Percentiles rank a stretch among this genome's conserved stretches.
These are phyloP conservation scores for Pyricularia grisea DNA, from an alignment of 2,329 filamentous ascomycete genomes.

Conservation along the genomic window DNA sequence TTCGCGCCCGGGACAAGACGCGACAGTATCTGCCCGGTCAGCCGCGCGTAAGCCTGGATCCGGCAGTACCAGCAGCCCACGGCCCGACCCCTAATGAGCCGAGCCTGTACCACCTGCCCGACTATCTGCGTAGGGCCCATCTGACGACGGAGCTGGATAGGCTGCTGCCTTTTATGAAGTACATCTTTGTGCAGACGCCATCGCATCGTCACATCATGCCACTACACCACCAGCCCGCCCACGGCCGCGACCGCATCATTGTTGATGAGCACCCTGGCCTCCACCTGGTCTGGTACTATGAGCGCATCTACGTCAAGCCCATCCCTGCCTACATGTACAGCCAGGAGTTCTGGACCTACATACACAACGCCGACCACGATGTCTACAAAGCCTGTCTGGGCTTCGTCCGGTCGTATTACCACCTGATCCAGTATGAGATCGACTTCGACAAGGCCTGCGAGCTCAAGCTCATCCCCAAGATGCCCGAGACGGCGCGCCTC, in stretches of 20 bases:
- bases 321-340: conserved; percentile 26
- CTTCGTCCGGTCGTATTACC: conserved; percentile 24
- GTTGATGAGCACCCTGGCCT: conserved; percentile 28
- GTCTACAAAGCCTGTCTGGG: conserved; percentile 19
- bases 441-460: conserved; percentile 23
- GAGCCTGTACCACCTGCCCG: conserved; percentile 7
- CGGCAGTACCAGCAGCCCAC: neutral
- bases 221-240: conserved; percentile 27
- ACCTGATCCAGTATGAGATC: conserved; percentile 22
- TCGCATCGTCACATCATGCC: conserved; percentile 18
- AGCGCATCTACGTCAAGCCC: conserved; percentile 31
- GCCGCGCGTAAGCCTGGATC: conserved; percentile 14
- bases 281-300: conserved; percentile 30
- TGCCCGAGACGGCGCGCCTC: conserved; percentile 8
- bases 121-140: conserved; percentile 13
- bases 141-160: conserved; percentile 12
- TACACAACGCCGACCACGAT: conserved; percentile 11
- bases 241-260: conserved; percentile 23
- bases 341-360: conserved; percentile 22
- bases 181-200: conserved; percentile 18
- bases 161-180: conserved; percentile 16
- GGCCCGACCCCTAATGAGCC: neutral
- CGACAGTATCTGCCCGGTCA: conserved; percentile 15
- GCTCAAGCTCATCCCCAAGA: conserved; percentile 16
- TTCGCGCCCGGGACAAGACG: neutral